Conservation (phyloP, 2,329 filamentous ascomycete genomes). For the Paracoccidioides lutzii region DNA sequence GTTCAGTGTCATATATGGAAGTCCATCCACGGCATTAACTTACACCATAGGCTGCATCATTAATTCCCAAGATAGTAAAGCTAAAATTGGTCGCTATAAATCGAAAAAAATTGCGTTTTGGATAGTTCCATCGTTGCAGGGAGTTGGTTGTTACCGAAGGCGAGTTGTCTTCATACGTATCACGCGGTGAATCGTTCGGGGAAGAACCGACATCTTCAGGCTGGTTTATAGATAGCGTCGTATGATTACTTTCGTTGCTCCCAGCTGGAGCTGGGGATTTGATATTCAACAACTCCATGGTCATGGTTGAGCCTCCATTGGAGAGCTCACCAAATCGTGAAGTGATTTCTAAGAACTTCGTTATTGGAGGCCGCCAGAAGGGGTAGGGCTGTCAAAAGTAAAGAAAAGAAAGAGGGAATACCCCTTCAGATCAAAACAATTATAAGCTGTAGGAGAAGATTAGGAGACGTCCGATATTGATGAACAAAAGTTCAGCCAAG, state of each 20-base stretch:
- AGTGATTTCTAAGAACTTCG: not conserved
- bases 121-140: constrained; percentile 51
- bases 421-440: not conserved
- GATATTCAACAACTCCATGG: not conserved
- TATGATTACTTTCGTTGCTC: not conserved
- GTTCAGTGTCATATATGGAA: not conserved
- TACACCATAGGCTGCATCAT: constrained; percentile 45
- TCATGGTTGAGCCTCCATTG: not conserved
- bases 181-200: not conserved
- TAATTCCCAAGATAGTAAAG: constrained; percentile 44
- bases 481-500: not conserved
- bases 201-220: not conserved
- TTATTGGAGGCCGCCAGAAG: not conserved
- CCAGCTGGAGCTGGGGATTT: not conserved
- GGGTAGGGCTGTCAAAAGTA: not conserved
- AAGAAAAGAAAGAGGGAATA: not conserved
- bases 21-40: constrained; percentile 14
- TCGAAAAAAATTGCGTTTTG: constrained; percentile 45
- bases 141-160: constrained; percentile 32
- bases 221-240: not conserved
- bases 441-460: not conserved
- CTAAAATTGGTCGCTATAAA: constrained; percentile 46
- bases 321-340: not conserved
- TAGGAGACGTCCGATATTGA: not conserved
- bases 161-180: not conserved